Evolutionary conservation across 2,329 filamentous ascomycete species (phyloP).

Genomic region (Albifimbria verrucaria): DNA sequence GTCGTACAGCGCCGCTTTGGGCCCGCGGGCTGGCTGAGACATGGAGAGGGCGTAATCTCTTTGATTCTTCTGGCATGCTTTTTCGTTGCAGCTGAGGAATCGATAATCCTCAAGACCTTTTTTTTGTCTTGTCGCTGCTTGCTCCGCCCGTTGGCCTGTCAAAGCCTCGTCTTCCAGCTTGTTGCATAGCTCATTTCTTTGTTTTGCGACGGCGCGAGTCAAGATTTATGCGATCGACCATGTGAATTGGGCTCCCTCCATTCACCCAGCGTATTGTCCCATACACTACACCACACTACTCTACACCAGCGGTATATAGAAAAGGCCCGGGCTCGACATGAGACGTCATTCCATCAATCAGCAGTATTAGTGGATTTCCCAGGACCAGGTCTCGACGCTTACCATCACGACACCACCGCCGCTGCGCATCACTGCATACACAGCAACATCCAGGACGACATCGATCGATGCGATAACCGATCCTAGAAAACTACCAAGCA

Average conservation of each 20-base stretch:
- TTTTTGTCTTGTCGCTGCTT: neutral
- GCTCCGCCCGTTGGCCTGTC: neutral
- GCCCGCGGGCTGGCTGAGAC: neutral
- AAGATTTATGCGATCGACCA: neutral
- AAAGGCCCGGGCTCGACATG: neutral
- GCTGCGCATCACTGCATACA: neutral
- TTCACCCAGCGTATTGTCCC: no score
- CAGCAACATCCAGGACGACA: neutral
- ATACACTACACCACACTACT: neutral
- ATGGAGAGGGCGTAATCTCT: neutral
- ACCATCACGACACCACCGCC: neutral
- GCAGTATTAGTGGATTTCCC: neutral
- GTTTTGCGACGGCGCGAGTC: neutral
- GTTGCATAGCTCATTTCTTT: neutral
- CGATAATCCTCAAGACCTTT: neutral
- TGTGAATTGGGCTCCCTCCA: neutral
- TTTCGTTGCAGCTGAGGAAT: neutral
- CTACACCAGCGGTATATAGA: neutral
- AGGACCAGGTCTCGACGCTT: neutral
- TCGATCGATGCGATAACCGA: neutral
- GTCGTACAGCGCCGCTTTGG: neutral
- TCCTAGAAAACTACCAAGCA: neutral
- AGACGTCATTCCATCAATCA: neutral
- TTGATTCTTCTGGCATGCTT: neutral
- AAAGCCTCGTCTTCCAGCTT: no score